Evolutionary conservation across 306 rosid genomes (phyloP), one percentile per base, ranked within the genome.

Genomic region (Fragaria vesca): DNA sequence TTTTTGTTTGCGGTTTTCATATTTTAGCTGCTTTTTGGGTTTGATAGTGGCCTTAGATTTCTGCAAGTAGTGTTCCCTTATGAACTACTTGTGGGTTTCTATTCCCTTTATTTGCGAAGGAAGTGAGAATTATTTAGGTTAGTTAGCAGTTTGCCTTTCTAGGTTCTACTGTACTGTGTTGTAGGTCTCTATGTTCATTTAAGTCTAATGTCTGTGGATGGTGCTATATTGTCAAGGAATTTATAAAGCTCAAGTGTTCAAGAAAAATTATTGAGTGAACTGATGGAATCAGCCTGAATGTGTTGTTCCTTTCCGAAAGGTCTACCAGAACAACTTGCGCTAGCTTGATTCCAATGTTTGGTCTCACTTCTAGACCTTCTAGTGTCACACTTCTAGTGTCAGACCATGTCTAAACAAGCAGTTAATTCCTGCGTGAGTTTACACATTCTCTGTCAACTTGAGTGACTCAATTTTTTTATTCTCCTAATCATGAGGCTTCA

Each of bases 11-110:
- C 5, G 38, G 72, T 65, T 76, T 70, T 76, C 12, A 18, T 42
- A 6, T 47, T 21, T 20, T 4, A 38, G 74, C 78, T 69, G 84
- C 16, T 38, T 60, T 81, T 73, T 83, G 77, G 88, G 78, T 81
- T 66, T 74, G 83, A 78, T 66, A 79, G 78, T 78, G 47, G 52
- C 57, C 76, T 45, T 8, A 71, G 51, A 66, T 76, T 79, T 30
- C 28, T 51, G 69, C 77, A 73, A 69, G 81, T 85, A 66, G 30
- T 26, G 76, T 32, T 34, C 61, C 69, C 13, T 18, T 43, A 10
- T 61, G 51, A 60, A 57, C 10, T 21, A 20, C 34, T 42, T 73
- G 68, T 74, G 57, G 24, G 10, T 42, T 1, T 43, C 46, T 21
- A 7, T 61, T 40, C 21, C 67, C 13, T 43, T 68, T 8, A 24